These are phyloP conservation scores for Zopfochytrium polystomum DNA, from an alignment of 371 early-diverging fungal genomes.

Conservation along the genomic window DNA sequence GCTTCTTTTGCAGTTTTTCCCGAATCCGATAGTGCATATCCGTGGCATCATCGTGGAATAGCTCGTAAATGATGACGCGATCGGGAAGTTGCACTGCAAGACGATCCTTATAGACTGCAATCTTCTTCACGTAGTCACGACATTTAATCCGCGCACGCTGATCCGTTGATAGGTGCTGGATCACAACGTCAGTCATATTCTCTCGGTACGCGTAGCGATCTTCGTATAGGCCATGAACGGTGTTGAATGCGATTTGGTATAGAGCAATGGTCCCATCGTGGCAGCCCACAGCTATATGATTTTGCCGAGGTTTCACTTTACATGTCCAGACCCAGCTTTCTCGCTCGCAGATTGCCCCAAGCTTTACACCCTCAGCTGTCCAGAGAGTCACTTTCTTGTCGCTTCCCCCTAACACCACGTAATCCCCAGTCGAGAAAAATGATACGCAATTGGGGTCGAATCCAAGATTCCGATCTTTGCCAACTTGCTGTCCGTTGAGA, in stretches of 20 bases:
- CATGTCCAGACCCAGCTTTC: slow-evolving; percentile 54
- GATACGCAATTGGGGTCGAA: slow-evolving; percentile 47
- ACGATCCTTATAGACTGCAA: slow-evolving; percentile 50
- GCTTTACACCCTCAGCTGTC: slow-evolving; percentile 48
- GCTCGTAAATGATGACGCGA: slow-evolving; percentile 52
- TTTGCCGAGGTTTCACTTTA: slow-evolving; percentile 42
- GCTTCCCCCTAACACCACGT: slow-evolving; percentile 48
- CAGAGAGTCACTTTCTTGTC: slow-evolving; percentile 50
- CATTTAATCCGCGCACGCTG: slow-evolving; percentile 53
- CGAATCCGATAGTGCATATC: slow-evolving; percentile 56
- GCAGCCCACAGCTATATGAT: slow-evolving; percentile 48
- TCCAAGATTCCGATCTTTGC: slow-evolving; percentile 46
- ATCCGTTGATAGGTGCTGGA: slow-evolving; percentile 48
- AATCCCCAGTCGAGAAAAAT: slow-evolving; percentile 45
- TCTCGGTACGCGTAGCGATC: slow-evolving; percentile 54
- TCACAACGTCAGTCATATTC: slow-evolving; percentile 57
- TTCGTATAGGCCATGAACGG: slow-evolving; percentile 53
- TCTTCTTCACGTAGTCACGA: slow-evolving; percentile 56
- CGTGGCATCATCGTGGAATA: slow-evolving; percentile 45
- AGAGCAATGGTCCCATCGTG: slow-evolving; percentile 49
- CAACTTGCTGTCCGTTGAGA: slow-evolving; percentile 46
- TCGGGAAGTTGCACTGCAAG: slow-evolving; percentile 55
- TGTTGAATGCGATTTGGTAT: slow-evolving; percentile 47
- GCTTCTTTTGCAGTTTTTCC: slow-evolving; percentile 46
- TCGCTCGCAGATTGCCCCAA: slow-evolving; percentile 43